phyloP scores from a whole-genome alignment of 768 basidiomycete genomes.

The Suillus plorans region DNA sequence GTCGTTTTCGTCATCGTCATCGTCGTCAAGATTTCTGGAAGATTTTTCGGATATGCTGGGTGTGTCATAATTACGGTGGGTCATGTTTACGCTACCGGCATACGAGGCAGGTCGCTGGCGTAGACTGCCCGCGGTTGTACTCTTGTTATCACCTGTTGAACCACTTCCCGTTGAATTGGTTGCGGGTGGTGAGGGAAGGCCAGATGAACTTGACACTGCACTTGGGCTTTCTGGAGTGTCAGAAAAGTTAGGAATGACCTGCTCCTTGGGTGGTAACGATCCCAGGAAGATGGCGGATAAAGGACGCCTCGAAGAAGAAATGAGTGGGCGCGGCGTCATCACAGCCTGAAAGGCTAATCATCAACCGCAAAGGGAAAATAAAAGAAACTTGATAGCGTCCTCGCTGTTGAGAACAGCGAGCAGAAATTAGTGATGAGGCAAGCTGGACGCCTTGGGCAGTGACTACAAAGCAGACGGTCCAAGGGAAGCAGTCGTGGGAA shows the following conservation, averaged over 20 bases:
- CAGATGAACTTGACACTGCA: slow-evolving; percentile 52
- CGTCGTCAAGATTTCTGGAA: slow-evolving; percentile 35
- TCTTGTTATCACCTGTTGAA: slow-evolving; percentile 62
- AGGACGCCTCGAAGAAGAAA: slow-evolving; percentile 48
- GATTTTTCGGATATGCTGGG: slow-evolving; percentile 25
- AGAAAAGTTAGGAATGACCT: slow-evolving; percentile 60
- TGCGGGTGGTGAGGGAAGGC: slow-evolving; percentile 80
- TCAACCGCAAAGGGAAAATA: slow-evolving; percentile 22
- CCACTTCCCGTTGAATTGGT: slow-evolving; percentile 85
- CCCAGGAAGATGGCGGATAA: slow-evolving; percentile 64
- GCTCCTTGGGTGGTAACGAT: slow-evolving; percentile 39
- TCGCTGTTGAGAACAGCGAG: slow-evolving; percentile 27
- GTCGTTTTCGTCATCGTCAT: slow-evolving; percentile 50
- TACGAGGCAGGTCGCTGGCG: slow-evolving; percentile 34
- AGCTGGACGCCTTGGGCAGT: slow-evolving; percentile 15
- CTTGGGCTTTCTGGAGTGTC: slow-evolving; percentile 65
- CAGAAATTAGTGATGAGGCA: slow-evolving; percentile 19
- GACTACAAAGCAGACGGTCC: slow-evolving; percentile 10
- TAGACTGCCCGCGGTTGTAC: slow-evolving; percentile 39
- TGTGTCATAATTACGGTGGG: slow-evolving; percentile 40
- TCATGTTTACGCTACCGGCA: slow-evolving; percentile 34
- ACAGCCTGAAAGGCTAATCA: slow-evolving; percentile 26
- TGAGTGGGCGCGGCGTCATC: slow-evolving; percentile 53
- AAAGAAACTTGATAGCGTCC: slow-evolving; percentile 10
- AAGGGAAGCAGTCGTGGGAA: slow-evolving; percentile 30